Base-by-base conservation (phyloP, 2,329 filamentous ascomycete genomes). In the Aureobasidium sp. region DNA sequence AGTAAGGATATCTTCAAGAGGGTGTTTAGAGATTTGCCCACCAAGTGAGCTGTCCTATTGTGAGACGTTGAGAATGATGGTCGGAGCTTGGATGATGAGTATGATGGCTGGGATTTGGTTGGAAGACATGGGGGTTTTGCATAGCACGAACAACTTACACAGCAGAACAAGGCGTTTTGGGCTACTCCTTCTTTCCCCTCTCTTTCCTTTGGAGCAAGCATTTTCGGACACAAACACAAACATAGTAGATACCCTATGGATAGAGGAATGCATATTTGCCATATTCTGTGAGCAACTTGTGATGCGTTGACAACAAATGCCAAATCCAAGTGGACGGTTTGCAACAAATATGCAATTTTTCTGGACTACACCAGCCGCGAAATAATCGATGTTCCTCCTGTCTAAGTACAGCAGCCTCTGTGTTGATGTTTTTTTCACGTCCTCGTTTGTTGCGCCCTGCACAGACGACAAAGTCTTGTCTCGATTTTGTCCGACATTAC, bases 1-100 rank as follows among this genome's bases (percentile, higher is more conserved):
- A 93, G 89, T 58, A 81, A 90, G 58, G 89, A 93, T 69, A 95
- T 98, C 56, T 93, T 98, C 62, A 84, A 83, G 57, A 80, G 81
- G 65, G 88, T 97, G 5, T 98, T 98, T 71, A 74, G 76, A 60
- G 80, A 83, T 58, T 66, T 93, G 60, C 72, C 74, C 42, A 30
- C 45, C 38, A 50, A 51, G n/a, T 55, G 19, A 32, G 21, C 12
- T 61, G 39, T 67, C 69, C 57, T 70, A 73, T 30, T 75, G 68
- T 47, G 66, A 52, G 3, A 61, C 64, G 57, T 76, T 75, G 11
- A 73, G 56, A 11, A 74, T 56, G 21, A 66, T 64, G 21, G 72
- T 73, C 32, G 74, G 63, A 6, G 66, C 55, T 16, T 75, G 59
- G 58, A 75, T 76, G n/a, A n/a, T n/a, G n/a, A n/a, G n/a, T n/a